Evolutionary conservation across 1,284 basidiomycete species (phyloP), one percentile per base, ranked within the genome.

Genomic region (Apiotrichum porosum): DNA sequence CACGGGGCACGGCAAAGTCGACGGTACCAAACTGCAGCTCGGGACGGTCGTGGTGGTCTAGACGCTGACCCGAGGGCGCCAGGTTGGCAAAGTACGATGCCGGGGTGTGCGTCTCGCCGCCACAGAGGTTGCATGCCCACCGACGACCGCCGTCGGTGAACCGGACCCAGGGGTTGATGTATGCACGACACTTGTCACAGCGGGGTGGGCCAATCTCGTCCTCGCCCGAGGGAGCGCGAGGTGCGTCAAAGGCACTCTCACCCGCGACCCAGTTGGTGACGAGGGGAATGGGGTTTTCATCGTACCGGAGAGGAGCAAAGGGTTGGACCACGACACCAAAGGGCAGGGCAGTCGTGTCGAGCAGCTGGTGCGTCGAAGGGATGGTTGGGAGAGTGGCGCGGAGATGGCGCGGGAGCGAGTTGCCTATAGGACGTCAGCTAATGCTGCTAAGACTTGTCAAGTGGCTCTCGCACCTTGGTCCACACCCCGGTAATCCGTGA

Each of bases 51-150:
- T 81, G 74, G 58, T 91, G 83, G 70, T 98, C 94, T 40, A 93
- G 75, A 22, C 94, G 81, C 62, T 86, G 79, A 24, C 88, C 80
- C 61, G 84, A 86, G 35, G 82, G 80, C 60, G 93, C 88, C 31
- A 97, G 76, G 61, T 87, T 85, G 61, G 82, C 86, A 66, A 91
- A 97, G 74, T 97, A 97, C 49, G 86, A 84, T 10, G 83, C 71
- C 2, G 80, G 74, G 19, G 94, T 91, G 90, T 84, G 79, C 18
- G 88, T 92, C 57, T 86, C 81, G 52, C 83, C 81, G 9, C 79
- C 76, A 72, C 95, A 99, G 5, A 99, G 71, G 76, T 97, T 98
- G 73, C 95, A 99, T 58, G 81, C 83, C 88, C 92, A 98, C 58
- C 79, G 82, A 53, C 81, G 81, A 3, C 95, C 95, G 9, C 88